Evolutionary conservation across 2,329 filamentous ascomycete genomes (phyloP), one percentile per base, ranked within the genome.

Genomic region (Tolypocladium pustulatum): DNA sequence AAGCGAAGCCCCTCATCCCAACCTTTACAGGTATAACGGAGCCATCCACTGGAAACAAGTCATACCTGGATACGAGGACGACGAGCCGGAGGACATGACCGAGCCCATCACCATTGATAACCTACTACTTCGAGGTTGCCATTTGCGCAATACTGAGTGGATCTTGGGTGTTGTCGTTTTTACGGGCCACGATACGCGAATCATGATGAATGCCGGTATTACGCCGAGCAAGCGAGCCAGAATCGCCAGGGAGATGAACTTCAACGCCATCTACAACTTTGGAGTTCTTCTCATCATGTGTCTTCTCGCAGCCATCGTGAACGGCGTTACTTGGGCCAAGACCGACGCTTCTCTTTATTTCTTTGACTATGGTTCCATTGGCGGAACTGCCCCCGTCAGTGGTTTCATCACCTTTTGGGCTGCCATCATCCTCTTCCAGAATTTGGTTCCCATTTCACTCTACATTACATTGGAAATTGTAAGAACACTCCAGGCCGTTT

Each of bases 341-440:
- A 80, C 79, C 12, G 81, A 91, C 67, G 87, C 88, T 46, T 95
- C 92, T 3, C 79, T 90, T 55, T 74, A 84, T 62, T 93, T 80
- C 69, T 97, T 97, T 71, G 92, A 97, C 63, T 94, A 85, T 64
- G 90, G 89, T 10, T 89, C 90, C 1, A 90, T 91, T 63, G 91
- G 90, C 64, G 84, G 84, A 55, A 87, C 77, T 4, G 84, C 92
- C 6, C 77, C 83, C 3, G 80, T 96, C 63, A 90, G 91, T 64
- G 94, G 94, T 46, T 91, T 97, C 72, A 92, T 99, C 73, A 96
- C 91, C 2, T 99, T 97, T 74, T 99, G 91, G 90, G 91, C 93
- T 20, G 90, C 87, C 53, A 78, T 99, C 60, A 96, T 97, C 70
- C 77, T 97, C 59, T 97, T 97, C 76, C 94, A 99, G 79, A 99